Percentiles rank a stretch among this genome's conserved stretches.
Conservation (phyloP, 2,329 filamentous ascomycete species). For the Fusarium keratoplasticum region DNA sequence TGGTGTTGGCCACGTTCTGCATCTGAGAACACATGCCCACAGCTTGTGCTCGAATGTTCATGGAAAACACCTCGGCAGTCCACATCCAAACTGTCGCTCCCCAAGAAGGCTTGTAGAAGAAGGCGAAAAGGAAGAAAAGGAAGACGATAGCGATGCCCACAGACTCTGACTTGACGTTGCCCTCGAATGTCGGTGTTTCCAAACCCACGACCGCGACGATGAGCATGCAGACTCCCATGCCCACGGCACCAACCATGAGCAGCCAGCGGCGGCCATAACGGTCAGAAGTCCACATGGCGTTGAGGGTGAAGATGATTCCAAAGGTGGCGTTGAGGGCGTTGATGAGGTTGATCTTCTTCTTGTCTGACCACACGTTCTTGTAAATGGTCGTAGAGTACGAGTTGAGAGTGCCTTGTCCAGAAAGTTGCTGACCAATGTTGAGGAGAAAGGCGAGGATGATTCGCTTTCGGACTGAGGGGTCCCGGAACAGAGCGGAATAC, state of each 20-base stretch:
- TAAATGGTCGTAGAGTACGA: conserved; percentile 78
- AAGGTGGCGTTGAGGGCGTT: conserved; percentile 79
- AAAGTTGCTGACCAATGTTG: conserved; percentile 77
- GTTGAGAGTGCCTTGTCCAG: conserved; percentile 78
- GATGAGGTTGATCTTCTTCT: conserved; percentile 73
- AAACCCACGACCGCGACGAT: conserved; percentile 59
- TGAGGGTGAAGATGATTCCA: conserved; percentile 77
- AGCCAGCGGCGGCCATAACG: conserved; percentile 76
- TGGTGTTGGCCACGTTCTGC: conserved; percentile 71
- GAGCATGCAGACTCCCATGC: conserved; percentile 77
- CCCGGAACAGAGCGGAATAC: conserved; percentile 76
- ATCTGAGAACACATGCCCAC: conserved; percentile 59
- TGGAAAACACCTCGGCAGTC: conserved; percentile 65
- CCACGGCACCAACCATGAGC: conserved; percentile 73
- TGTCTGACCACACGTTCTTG: conserved; percentile 71
- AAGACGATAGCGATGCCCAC: conserved; percentile 76
- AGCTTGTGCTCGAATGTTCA: conserved; percentile 77
- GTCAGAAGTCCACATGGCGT: conserved; percentile 79
- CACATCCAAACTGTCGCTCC: conserved; percentile 77
- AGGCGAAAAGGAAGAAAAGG: conserved; percentile 71
- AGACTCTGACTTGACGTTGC: conserved; percentile 63
- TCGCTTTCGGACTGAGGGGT: conserved; percentile 73
- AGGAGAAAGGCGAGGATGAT: conserved; percentile 72
- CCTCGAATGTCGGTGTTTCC: conserved; percentile 59
- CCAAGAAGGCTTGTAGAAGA: conserved; percentile 77